Evolutionary conservation across 225 moss, liverwort and hornwort species (phyloP).

Genomic region (Lunularia cruciata): DNA sequence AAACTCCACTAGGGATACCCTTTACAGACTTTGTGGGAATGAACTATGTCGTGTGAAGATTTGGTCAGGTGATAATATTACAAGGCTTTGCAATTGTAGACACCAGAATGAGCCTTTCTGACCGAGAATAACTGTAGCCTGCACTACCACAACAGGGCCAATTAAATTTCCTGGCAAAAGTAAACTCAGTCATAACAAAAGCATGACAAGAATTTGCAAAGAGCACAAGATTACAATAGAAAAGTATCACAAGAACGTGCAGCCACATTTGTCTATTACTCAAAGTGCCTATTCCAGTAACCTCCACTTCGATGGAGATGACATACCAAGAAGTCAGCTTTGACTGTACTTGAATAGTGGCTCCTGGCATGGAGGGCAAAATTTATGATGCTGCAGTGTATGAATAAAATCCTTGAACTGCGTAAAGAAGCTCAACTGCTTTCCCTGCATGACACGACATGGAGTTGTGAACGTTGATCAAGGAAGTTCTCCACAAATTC

Average conservation of each 20-base stretch:
- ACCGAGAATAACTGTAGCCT: slow-evolving; percentile 10
- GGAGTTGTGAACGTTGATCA: not conserved
- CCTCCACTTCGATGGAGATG: no score
- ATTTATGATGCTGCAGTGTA: slow-evolving; percentile 88
- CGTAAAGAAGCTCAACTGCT: slow-evolving; percentile 82
- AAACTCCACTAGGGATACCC: not conserved
- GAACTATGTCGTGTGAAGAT: not conserved
- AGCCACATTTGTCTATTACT: no score
- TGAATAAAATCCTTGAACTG: slow-evolving; percentile 84
- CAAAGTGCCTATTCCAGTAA: no score
- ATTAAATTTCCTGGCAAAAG: not conserved
- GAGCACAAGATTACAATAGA: not conserved
- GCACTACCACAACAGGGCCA: not conserved
- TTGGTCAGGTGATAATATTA: not conserved
- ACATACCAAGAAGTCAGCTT: slow-evolving; percentile 11
- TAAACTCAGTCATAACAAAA: not conserved
- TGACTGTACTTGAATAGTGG: not conserved
- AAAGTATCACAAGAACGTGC: not conserved
- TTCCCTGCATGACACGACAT: slow-evolving; percentile 51
- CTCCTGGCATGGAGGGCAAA: not conserved
- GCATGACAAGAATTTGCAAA: not conserved
- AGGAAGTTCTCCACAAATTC: not conserved
- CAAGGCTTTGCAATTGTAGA: not conserved
- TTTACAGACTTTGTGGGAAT: not conserved
- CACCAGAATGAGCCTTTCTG: not conserved